Conservation (phyloP, 345 rosid species). For the Hevea brasiliensis region DNA sequence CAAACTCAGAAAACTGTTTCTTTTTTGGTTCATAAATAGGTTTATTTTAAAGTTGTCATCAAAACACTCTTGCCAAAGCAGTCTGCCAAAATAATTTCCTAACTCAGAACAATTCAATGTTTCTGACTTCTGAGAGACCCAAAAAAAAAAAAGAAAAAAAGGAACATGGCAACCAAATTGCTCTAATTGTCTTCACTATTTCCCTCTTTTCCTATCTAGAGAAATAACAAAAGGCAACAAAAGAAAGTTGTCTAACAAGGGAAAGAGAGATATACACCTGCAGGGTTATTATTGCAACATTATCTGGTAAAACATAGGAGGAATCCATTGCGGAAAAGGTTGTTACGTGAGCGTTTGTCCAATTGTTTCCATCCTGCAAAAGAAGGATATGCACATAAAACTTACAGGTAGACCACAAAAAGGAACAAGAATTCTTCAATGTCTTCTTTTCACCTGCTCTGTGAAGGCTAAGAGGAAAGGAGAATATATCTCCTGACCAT, state of each 20-base stretch:
- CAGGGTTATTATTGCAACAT: slow-evolving; percentile 75
- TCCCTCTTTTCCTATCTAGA: background rate
- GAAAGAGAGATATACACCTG: slow-evolving; percentile 48
- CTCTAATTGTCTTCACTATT: background rate
- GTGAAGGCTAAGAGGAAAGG: slow-evolving; percentile 90
- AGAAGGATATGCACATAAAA: background rate
- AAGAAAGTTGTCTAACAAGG: background rate
- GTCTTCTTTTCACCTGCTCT: slow-evolving; percentile 56
- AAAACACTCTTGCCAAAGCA: background rate
- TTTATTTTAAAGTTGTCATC: background rate
- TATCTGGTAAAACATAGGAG: slow-evolving; percentile 73
- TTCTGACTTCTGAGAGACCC: background rate
- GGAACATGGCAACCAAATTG: background rate
- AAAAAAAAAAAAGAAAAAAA: background rate
- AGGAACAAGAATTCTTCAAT: slow-evolving; percentile 13
- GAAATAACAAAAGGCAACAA: background rate
- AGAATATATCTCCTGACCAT: slow-evolving; percentile 87
- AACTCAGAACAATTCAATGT: background rate
- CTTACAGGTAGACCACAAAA: background rate
- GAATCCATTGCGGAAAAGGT: slow-evolving; percentile 70
- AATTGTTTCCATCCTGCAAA: slow-evolving; percentile 62
- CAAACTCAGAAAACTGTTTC: background rate
- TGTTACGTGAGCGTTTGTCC: slow-evolving; percentile 53
- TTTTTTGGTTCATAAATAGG: background rate
- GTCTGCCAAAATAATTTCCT: background rate